Base-by-base conservation (phyloP, 2,329 filamentous ascomycete genomes). In the Microcera coccophila region DNA sequence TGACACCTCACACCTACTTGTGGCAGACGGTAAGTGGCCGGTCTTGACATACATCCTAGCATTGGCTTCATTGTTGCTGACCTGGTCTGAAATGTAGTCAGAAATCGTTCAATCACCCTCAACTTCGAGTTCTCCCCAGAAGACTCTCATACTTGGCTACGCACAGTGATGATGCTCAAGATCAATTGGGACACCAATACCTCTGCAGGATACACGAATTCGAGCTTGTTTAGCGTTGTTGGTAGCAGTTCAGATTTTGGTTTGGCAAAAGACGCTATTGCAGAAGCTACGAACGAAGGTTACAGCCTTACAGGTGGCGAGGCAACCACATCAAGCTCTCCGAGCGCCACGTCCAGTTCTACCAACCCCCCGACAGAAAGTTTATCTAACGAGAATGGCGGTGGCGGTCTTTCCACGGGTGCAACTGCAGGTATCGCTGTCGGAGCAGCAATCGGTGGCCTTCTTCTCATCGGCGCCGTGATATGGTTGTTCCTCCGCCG, bases 391-490 rank as follows among this genome's bases (percentile, higher is more conserved):
- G 26, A 42, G n/a, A 26, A 17, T 24, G 47, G 57, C 11, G 42
- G 38, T 9, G 52, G 56, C 9, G 57, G 64, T 3, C 61, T 76
- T 3, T 59, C 65, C 3, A 61, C 57, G 1, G 74, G 71, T 18
- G 71, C 71, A 40, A 71, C 70, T 26, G 69, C 66, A 15, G 74
- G 74, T 33, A 75, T 77, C 26, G 72, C 65, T 20, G 63, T 76
- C 2, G 73, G 64, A 5, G 61, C 61, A 33, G 62, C 59, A 9
- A 46, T 70, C 4, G 62, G 61, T 5, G 64, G 64, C 11, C 55
- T 76, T 5, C 54, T 67, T 12, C 41, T 75, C 34, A 46, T 73
- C 50, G 65, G 55, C 4, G 61, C 54, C 3, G 48, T 73, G 7
- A 50, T 62, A 17, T 78, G 67, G 64, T 69, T 72, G 50, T 55